These are phyloP conservation scores for Micractinium conductrix DNA, from an alignment of 139 green algal genomes.

Conservation along the genomic window DNA sequence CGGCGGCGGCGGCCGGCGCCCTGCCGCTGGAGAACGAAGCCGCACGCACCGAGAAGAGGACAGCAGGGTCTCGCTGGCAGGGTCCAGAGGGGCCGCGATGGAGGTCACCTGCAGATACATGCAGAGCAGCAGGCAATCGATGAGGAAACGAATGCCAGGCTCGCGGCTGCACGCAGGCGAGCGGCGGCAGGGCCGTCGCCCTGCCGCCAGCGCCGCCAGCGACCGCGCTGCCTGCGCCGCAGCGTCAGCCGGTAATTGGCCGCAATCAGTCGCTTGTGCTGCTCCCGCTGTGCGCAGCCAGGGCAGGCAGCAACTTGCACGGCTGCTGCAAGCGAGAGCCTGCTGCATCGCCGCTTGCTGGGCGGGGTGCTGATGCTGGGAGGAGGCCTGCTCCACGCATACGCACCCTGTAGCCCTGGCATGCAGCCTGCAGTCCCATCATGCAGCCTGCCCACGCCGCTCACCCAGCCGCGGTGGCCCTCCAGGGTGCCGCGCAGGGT, in stretches of 20 bases:
- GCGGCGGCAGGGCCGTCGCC: not conserved
- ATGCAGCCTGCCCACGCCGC: too few species aligned
- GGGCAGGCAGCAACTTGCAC: not conserved
- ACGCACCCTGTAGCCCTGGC: too few species aligned
- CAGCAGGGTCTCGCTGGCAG: slow-evolving; percentile 91
- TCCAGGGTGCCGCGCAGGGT: slow-evolving; percentile 76
- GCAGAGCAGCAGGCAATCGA: slow-evolving; percentile 39
- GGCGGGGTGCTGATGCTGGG: too few species aligned
- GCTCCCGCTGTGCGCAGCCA: too few species aligned
- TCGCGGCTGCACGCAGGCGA: not conserved
- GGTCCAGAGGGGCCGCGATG: slow-evolving; percentile 96
- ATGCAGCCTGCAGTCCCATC: not conserved
- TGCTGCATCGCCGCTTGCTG: too few species aligned
- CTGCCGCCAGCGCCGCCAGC: not conserved
- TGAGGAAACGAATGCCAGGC: not conserved
- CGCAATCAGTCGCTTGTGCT: too few species aligned
- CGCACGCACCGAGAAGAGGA: slow-evolving; percentile 83
- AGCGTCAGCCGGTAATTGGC: too few species aligned
- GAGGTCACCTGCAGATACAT: slow-evolving; percentile 89
- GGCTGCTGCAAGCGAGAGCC: not conserved
- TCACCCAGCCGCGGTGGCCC: slow-evolving; percentile 30
- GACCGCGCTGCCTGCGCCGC: too few species aligned
- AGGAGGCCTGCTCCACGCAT: too few species aligned
- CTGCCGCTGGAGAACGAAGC: too few species aligned
- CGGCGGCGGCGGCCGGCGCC: not conserved